These are phyloP conservation scores for Pterulicium gracile DNA, from an alignment of 1,284 basidiomycete genomes.

Conservation along the genomic window DNA sequence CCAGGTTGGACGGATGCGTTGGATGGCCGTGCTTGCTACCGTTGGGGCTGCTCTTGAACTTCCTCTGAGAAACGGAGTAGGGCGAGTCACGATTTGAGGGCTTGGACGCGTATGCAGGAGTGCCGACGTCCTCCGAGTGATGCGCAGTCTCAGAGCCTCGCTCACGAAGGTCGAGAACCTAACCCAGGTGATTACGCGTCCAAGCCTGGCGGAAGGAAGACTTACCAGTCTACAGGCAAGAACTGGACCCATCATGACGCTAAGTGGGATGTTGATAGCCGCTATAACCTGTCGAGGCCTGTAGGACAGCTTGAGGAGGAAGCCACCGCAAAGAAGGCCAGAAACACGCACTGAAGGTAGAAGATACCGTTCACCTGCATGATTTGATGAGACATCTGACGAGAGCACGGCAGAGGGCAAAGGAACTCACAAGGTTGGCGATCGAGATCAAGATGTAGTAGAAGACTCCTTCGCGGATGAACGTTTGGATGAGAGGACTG, in stretches of 20 bases:
- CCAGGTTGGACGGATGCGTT: slow-evolving; percentile 44
- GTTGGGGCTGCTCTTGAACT: slow-evolving; percentile 21
- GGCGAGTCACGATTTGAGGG: slow-evolving; percentile 38
- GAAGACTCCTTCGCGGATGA: slow-evolving; percentile 72
- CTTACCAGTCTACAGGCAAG: slow-evolving; percentile 64
- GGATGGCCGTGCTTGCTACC: slow-evolving; percentile 26
- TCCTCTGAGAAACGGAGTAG: slow-evolving; percentile 27
- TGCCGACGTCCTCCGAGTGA: slow-evolving; percentile 54
- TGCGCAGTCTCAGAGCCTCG: slow-evolving; percentile 64
- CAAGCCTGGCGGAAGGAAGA: slow-evolving; percentile 4
- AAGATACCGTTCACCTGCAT: slow-evolving; percentile 58
- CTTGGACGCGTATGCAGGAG: slow-evolving; percentile 50
- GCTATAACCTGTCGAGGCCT: slow-evolving; percentile 73
- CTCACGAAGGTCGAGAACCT: slow-evolving; percentile 70
- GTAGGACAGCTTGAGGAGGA: slow-evolving; percentile 10
- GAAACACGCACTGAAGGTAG: slow-evolving; percentile 55
- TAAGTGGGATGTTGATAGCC: slow-evolving; percentile 76
- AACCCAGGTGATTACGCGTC: slow-evolving; percentile 5
- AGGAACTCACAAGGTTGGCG: slow-evolving; percentile 43
- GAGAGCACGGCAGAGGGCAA: neutral
- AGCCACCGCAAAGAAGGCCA: neutral
- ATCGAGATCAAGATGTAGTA: slow-evolving; percentile 75
- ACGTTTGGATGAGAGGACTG: slow-evolving; percentile 70
- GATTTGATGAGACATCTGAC: neutral
- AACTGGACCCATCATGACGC: slow-evolving; percentile 74